phyloP scores from a whole-genome alignment of 2,329 filamentous ascomycete species.

The Aspergillus pseudotamarii region DNA sequence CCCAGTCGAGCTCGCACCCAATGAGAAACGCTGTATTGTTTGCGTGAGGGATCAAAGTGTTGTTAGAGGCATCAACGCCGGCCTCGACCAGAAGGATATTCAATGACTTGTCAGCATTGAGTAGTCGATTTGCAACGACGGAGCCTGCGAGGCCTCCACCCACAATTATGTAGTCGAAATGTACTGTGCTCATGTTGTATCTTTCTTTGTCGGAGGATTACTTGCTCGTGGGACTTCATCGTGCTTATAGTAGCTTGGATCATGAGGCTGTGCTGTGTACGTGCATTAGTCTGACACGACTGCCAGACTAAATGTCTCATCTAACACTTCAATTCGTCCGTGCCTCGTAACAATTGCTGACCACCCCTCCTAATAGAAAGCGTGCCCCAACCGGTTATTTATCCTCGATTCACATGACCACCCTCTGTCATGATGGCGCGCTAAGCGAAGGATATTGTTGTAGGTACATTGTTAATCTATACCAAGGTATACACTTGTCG shows the following conservation, averaged over 20 bases:
- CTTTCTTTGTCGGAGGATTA: too few species aligned
- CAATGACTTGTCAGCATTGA: constrained; percentile 20
- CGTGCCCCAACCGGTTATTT: too few species aligned
- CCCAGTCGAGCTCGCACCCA: constrained; percentile 33
- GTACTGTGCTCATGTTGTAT: neutral
- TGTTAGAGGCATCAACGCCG: constrained; percentile 26
- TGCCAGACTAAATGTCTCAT: neutral
- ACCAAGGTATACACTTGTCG: too few species aligned
- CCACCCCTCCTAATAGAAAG: neutral
- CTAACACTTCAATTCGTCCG: neutral
- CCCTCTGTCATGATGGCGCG: too few species aligned
- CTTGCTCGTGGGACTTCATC: neutral
- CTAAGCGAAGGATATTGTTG: too few species aligned
- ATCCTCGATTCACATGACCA: too few species aligned
- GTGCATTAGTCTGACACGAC: neutral
- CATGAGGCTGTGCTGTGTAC: neutral
- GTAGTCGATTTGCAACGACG: constrained; percentile 35
- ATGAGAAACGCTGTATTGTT: constrained; percentile 20
- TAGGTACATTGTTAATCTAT: too few species aligned
- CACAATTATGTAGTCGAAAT: constrained; percentile 27
- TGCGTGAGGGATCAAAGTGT: constrained; percentile 10
- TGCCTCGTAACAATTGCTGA: neutral
- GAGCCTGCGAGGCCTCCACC: constrained; percentile 33
- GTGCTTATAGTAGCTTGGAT: neutral
- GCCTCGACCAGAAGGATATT: constrained; percentile 35